phyloP scores from a whole-genome alignment of 108 stramenopile species.

The Hondaea fermentalgiana region DNA sequence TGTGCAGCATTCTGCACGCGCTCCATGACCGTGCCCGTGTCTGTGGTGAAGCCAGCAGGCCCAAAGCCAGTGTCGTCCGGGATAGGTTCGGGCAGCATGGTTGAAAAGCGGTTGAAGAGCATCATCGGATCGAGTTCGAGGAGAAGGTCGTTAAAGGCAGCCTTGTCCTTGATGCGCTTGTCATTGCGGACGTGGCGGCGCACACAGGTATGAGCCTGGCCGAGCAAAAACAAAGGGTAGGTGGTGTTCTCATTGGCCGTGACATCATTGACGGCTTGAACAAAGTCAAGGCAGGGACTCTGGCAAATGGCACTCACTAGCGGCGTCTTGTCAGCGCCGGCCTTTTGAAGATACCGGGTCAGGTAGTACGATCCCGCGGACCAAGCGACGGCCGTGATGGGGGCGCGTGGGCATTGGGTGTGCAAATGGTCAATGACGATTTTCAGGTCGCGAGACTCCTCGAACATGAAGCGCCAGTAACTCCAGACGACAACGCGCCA shows the following conservation, averaged over 20 bases:
- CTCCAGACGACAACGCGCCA: constrained; percentile 18
- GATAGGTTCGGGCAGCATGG: background rate
- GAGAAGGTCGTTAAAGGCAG: background rate
- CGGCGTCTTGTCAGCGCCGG: background rate
- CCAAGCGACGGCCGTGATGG: constrained; percentile 13
- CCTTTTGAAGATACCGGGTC: background rate
- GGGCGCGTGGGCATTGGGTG: constrained; percentile 1
- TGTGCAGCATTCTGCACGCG: constrained; percentile 1
- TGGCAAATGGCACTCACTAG: constrained; percentile 13
- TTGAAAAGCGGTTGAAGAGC: background rate
- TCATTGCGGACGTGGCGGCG: constrained; percentile 3
- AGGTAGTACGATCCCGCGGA: constrained; percentile 24
- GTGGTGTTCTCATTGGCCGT: constrained; percentile 3
- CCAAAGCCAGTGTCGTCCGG: constrained; percentile 6
- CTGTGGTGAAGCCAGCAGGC: background rate
- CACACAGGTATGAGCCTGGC: background rate
- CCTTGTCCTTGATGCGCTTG: background rate
- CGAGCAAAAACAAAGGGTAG: background rate
- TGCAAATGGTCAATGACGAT: background rate
- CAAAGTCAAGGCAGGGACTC: constrained; percentile 18
- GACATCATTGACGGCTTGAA: constrained; percentile 7
- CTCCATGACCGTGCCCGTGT: background rate
- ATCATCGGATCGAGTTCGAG: constrained; percentile 8
- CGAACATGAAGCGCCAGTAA: constrained; percentile 6
- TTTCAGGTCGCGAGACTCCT: constrained; percentile 12